These are phyloP conservation scores for Aspergillus puulaauensis DNA, from an alignment of 2,329 filamentous ascomycete genomes.

Conservation along the genomic window DNA sequence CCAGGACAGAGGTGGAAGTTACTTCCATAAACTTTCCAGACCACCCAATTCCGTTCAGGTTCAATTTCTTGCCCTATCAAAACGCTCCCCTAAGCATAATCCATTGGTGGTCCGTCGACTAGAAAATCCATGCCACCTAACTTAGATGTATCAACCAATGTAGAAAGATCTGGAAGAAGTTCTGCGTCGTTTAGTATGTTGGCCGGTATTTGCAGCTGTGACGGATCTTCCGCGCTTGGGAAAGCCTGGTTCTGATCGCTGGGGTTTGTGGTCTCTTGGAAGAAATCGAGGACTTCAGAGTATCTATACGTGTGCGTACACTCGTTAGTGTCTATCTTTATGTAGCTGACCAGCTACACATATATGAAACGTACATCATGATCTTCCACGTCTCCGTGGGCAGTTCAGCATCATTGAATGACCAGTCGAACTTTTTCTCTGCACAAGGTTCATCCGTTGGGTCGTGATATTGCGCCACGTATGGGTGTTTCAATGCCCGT, in stretches of 20 bases:
- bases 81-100: background rate
- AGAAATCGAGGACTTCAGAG: constrained; percentile 97
- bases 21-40: background rate
- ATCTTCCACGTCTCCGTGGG: constrained; percentile 99
- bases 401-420: constrained; percentile 95
- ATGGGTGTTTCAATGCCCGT: constrained; percentile 84
- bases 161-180: background rate
- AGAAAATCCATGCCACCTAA: background rate
- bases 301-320: constrained; percentile 63
- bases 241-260: background rate
- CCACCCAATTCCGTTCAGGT: background rate
- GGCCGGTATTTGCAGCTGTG: background rate
- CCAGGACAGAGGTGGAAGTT: background rate
- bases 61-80: background rate
- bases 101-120: background rate
- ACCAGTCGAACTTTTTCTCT: constrained; percentile 99
- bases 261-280: constrained; percentile 65
- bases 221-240: background rate
- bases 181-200: background rate
- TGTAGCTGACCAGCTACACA: background rate
- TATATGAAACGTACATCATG: constrained; percentile 77
- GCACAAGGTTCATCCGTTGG: constrained; percentile 93
- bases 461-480: constrained; percentile 95
- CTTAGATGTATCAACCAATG: background rate
- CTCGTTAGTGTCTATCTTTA: background rate